Evolutionary conservation across 257 asterid genomes (phyloP).

Genomic region (Solanum chmielewskii): DNA sequence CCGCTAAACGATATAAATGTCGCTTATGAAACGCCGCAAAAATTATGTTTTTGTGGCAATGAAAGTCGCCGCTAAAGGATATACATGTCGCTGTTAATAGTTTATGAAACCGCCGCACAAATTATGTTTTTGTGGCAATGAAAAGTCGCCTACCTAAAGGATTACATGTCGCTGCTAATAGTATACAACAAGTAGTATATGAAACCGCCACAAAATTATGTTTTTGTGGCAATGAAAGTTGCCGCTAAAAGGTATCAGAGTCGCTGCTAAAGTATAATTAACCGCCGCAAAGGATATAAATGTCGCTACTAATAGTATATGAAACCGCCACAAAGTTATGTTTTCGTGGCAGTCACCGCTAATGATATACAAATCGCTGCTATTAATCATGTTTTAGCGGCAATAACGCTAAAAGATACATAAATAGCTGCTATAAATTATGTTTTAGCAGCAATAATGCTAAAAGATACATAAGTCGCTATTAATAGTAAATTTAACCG

Average conservation of each 20-base stretch:
- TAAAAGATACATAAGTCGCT: too few species aligned
- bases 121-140: too few species aligned
- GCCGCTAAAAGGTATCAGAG: not conserved
- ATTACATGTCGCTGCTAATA: too few species aligned
- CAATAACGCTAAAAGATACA: too few species aligned
- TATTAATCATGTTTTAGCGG: too few species aligned
- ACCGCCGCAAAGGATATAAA: not conserved
- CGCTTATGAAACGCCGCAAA: not conserved
- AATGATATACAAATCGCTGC: not conserved
- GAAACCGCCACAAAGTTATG: not conserved
- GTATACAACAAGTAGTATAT: too few species aligned
- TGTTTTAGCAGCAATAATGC: too few species aligned
- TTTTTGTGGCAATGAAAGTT: not conserved
- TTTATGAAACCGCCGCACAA: not conserved
- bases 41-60: too few species aligned
- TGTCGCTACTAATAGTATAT: not conserved
- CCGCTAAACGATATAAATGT: too few species aligned
- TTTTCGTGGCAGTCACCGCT: too few species aligned
- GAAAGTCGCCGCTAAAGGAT: not conserved
- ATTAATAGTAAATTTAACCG: too few species aligned
- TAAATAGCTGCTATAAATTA: not conserved
- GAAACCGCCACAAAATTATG: not conserved
- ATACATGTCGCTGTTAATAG: not conserved
- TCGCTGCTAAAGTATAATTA: not conserved
- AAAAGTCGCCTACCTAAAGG: not conserved